Base-by-base conservation (phyloP, 164 flowering plant genomes). In the Umbilicus rupestris region DNA sequence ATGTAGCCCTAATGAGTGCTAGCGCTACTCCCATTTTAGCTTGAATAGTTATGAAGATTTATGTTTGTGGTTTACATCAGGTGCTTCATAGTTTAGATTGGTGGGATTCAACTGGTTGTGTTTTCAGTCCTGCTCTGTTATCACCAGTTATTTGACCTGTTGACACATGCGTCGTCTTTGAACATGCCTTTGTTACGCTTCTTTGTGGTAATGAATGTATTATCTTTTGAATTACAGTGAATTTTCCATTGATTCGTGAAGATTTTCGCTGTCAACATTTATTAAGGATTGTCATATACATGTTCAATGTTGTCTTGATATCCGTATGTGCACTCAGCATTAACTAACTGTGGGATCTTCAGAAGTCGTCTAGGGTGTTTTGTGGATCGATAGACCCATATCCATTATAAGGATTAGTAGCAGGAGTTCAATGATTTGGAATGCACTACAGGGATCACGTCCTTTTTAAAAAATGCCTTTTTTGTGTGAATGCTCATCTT, bases 391-490 rank as follows among this genome's bases (percentile, higher is more conserved):
- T 9, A 6, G 55, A 49, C 8, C 24, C 7, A 3, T 49, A 20
- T 20, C 22, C 55, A 49, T 49, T 0, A 45, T 20, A 10, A n/a
- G 12, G 28, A 7, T 20, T 49, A 7, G 24, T 49, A 20, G 3
- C 4, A 49, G 24, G 6, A 9, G 12, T 49, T 20, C 55, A 20
- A 20, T 49, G 55, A n/a, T 8, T 49, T 20, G 9, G 24, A 49
- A 49, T 45, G 49, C n/a, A 15, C n/a, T 45, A 2, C n/a, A n/a
- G n/a, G 5, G 49, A 17, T 16, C 49, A 15, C 16, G 80, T 69
- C 76, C 82, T 8, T 29, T 62, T 45, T 63, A 62, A 77, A 85
- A 84, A 70, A 83, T 35, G 19, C 49, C 49, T 45, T 17, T 45
- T 45, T 17, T 45, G 6, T 45, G 5, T 15, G 2, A 45, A 45